Evolutionary conservation across 2,329 filamentous ascomycete species (phyloP), one percentile per base, ranked within the genome.

Genomic region (Fusarium sp.): DNA sequence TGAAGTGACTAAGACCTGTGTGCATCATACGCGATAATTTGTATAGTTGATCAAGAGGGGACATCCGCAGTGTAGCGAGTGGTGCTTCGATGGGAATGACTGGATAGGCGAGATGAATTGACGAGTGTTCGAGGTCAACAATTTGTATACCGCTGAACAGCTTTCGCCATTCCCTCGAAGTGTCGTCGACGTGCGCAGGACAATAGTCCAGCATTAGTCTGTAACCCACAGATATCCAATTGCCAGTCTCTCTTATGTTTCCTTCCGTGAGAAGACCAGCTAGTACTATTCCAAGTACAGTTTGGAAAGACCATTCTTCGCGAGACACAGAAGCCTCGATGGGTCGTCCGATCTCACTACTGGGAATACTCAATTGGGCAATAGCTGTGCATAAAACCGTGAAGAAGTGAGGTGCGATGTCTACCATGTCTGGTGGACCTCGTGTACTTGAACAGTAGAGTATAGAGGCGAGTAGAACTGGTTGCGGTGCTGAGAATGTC

Each of bases 271-370:
- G 4, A 4, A 63, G 41, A 0, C 61, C 61, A 3, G 61, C 50
- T 0, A 63, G 58, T 1, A 63, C 61, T 11, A 63, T 63, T 1
- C 58, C 58, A 2, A 63, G 37, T 1, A 63, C 61, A 10, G 61
- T 63, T 7, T 63, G 61, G 4, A 63, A 63, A 23, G 61, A 50
- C 58, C 58, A 63, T 19, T 63, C 58, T 11, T 63, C 61, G 14
- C 39, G 37, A 1, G 58, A 57, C 11, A 63, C 61, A 3, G 49
- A 34, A 6, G 25, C 23, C 6, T 63, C 49, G 11, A 46, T 19
- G 0, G 61, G 58, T 2, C 43, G 31, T 1, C 61, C 58, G 4
- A 63, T 63, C 0, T 63, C 61, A 8, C 58, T 63, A 21, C 59
- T 49, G 4, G 61, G 61, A 1, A 63, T 63, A 4, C 58, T 58